Evolutionary conservation across 2,329 filamentous ascomycete species (phyloP).

Genomic region (Shiraia sp.): DNA sequence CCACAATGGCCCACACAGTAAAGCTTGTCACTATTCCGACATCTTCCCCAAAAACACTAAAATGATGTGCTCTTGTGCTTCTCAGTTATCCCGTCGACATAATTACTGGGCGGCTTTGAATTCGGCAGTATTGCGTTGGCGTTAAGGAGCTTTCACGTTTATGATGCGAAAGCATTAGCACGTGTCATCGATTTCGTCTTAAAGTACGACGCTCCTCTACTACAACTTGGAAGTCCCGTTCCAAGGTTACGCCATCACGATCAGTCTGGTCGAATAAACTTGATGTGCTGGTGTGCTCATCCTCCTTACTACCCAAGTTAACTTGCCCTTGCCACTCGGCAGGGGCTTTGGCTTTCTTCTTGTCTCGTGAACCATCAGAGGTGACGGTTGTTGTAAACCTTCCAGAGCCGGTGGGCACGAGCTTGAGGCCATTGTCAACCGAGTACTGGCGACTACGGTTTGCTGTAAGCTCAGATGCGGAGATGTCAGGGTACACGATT

Average conservation of each 20-base stretch:
- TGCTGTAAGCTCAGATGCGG: slow-evolving; percentile 16
- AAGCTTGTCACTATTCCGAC: too few relatives aligned
- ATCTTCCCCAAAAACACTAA: too few relatives aligned
- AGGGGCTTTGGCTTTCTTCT: slow-evolving; percentile 6
- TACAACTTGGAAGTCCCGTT: slow-evolving; percentile 19
- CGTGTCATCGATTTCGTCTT: neutral
- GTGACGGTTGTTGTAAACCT: slow-evolving; percentile 19
- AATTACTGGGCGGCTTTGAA: too few relatives aligned
- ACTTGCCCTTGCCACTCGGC: slow-evolving; percentile 14
- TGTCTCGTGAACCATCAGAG: slow-evolving; percentile 9
- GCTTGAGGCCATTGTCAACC: slow-evolving; percentile 4
- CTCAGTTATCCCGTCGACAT: too few relatives aligned
- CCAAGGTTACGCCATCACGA: slow-evolving; percentile 18
- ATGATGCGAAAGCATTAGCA: too few relatives aligned
- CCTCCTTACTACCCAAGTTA: slow-evolving; percentile 13
- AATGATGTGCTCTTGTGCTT: too few relatives aligned
- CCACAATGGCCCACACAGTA: too few relatives aligned
- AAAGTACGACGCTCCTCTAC: slow-evolving; percentile 12
- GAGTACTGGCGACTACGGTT: slow-evolving; percentile 3
- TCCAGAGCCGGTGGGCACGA: slow-evolving; percentile 14
- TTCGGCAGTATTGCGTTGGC: too few relatives aligned
- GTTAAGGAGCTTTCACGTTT: too few relatives aligned
- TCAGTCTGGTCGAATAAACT: slow-evolving; percentile 17
- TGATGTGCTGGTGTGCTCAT: slow-evolving; percentile 26
- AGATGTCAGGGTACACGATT: slow-evolving; percentile 16